Evolutionary conservation across 2,329 filamentous ascomycete species (phyloP), one percentile per base, ranked within the genome.

Genomic region (Apiospora sp.): DNA sequence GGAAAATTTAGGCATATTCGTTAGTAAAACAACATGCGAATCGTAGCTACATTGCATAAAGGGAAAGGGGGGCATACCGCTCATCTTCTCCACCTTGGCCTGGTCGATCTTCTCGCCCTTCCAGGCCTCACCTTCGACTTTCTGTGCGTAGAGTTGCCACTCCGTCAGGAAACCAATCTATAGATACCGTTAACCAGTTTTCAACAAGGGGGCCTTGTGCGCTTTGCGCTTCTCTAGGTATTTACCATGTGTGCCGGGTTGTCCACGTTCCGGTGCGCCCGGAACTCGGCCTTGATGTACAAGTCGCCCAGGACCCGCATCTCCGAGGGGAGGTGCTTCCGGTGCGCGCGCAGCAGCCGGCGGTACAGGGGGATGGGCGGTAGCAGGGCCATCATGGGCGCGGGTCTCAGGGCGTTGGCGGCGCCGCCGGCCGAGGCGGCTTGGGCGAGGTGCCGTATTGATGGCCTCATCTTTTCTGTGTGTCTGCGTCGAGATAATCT

Each of bases 131-230:
- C 95, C 96, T 80, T 98, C 96, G 22, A 99, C 85, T 80, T 94
- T 92, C 81, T 99, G 96, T 1, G 95, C 95, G 80, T 98, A 99
- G 70, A 94, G 85, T 82, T 99, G 96, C 96, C 96, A 99, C 82
- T 98, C 95, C 0, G 94, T 96, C 77, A 99, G 87, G 82, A 99
- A 99, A 1, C 96, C 96, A 78, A 98, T 94, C 94, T 97, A 24
- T 27, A 30, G 22, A 44, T 10, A 10, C 6, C 16, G 30, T 30
- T 24, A 43, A 46, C 30, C 19, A 44, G 43, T 22, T 37, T 34
- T 30, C 27, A 4, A 30, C 27, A 30, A 30, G 27, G 27, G 27
- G 27, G 27, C 4, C 27, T 30, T 30, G 27, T 30, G 27, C 27
- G 27, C 27, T 30, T 30, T 30, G 27, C 27, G 27, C 27, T 30